phyloP scores from a whole-genome alignment of 352 stramenopile species.

The Globisporangium paroecandrum region DNA sequence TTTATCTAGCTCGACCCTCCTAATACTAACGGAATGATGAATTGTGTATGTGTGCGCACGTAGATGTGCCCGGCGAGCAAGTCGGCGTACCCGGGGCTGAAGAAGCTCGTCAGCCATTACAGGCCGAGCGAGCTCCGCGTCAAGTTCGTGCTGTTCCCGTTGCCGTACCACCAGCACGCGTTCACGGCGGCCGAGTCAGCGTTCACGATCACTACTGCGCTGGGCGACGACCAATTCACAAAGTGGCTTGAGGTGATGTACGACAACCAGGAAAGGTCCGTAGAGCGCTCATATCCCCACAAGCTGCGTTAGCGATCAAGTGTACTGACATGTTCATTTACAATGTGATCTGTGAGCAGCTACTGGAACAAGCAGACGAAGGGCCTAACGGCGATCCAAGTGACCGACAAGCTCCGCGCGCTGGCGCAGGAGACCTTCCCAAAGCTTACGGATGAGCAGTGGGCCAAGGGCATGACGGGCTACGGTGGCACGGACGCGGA shows the following conservation, averaged over 20 bases:
- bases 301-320: not conserved
- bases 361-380: constrained; percentile 85
- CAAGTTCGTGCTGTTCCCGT: constrained; percentile 68
- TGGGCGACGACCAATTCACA: constrained; percentile 54
- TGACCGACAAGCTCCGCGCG: constrained; percentile 48
- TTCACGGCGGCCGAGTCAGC: constrained; percentile 59
- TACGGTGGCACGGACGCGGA: constrained; percentile 73
- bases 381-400: constrained; percentile 63
- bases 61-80: constrained; percentile 77
- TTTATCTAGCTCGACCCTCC: not conserved
- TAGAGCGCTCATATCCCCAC: not conserved
- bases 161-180: constrained; percentile 78
- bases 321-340: not conserved
- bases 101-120: constrained; percentile 56
- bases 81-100: constrained; percentile 60
- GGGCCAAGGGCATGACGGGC: constrained; percentile 67
- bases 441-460: constrained; percentile 54
- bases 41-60: not conserved
- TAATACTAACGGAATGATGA: not conserved
- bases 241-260: constrained; percentile 79
- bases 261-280: constrained; percentile 68
- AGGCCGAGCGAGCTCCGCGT: constrained; percentile 52
- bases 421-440: constrained; percentile 75
- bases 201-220: constrained; percentile 58
- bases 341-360: constrained; percentile 20